Evolutionary conservation across 257 asterid genomes (phyloP).

Genomic region (Rauvolfia tetraphylla): DNA sequence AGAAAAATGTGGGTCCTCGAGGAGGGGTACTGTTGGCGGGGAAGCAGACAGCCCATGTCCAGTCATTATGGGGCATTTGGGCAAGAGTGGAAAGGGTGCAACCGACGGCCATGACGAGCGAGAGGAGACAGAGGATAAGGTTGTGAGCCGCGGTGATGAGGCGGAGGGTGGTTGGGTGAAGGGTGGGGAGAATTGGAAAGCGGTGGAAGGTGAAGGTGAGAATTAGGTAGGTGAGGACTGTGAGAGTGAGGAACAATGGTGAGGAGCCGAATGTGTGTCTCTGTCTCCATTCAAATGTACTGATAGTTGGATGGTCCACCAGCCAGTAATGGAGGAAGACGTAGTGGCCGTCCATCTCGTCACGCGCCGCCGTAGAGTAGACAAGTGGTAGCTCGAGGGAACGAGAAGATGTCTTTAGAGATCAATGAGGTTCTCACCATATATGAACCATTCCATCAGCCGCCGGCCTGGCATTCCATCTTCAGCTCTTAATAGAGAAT

Average conservation of each 20-base stretch:
- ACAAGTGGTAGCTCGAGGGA: not conserved
- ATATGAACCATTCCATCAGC: not conserved
- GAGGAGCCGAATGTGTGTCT: conserved; percentile 59
- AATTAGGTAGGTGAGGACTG: conserved; percentile 58
- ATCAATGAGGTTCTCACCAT: no score
- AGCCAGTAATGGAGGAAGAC: conserved; percentile 49
- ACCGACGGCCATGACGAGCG: conserved; percentile 70
- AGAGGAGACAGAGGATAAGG: conserved; percentile 67
- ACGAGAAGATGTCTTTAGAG: not conserved
- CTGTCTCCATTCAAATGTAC: conserved; percentile 65
- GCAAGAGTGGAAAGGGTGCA: conserved; percentile 63
- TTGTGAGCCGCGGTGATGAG: conserved; percentile 68
- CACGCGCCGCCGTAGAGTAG: conserved; percentile 44
- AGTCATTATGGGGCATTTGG: conserved; percentile 50
- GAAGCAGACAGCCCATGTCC: conserved; percentile 77
- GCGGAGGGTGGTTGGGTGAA: conserved; percentile 59
- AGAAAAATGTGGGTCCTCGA: conserved; percentile 72
- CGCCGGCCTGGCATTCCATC: not conserved
- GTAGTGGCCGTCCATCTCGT: conserved; percentile 42
- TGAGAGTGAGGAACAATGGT: conserved; percentile 43
- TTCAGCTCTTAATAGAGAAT: not conserved
- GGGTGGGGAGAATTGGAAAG: conserved; percentile 32
- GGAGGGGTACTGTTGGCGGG: conserved; percentile 54
- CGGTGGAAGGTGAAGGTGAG: conserved; percentile 56
- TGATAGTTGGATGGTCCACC: conserved; percentile 58